phyloP scores from a whole-genome alignment of 202 grass and related monocot genomes.

The Thinopyrum obtusiflorum region DNA sequence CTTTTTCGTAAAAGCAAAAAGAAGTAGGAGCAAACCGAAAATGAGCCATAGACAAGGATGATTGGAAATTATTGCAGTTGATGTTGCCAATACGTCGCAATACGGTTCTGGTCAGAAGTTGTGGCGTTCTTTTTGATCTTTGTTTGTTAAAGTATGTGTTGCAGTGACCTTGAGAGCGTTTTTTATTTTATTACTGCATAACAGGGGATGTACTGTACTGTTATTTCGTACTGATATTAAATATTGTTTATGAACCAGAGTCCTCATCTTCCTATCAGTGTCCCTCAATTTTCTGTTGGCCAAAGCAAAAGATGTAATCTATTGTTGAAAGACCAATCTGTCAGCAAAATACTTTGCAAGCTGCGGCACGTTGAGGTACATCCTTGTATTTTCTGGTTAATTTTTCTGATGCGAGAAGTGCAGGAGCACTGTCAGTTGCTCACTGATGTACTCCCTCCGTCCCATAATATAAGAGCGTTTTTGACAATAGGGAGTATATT shows the following conservation, averaged over 20 bases:
- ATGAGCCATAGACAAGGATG: not conserved
- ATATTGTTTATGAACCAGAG: conserved; percentile 48
- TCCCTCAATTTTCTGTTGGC: conserved; percentile 69
- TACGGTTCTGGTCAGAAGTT: not conserved
- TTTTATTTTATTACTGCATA: conserved; percentile 2
- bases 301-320: conserved; percentile 72
- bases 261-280: conserved; percentile 70
- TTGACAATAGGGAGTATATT: not conserved
- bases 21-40: not conserved
- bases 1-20: not conserved
- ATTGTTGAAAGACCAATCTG: conserved; percentile 69
- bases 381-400: conserved; percentile 28
- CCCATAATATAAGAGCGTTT: too few species aligned
- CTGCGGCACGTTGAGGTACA: conserved; percentile 63
- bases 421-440: conserved; percentile 10
- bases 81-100: conserved; percentile 6
- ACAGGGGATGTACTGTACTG: conserved; percentile 16
- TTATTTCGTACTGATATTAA: conserved; percentile 23
- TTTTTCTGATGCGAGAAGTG: conserved; percentile 5
- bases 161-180: not conserved
- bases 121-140: not conserved
- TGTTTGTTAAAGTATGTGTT: not conserved
- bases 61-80: not conserved
- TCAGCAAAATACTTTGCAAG: conserved; percentile 91
- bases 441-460: conserved; percentile 1